phyloP scores from a whole-genome alignment of 345 rosid genomes.

The Acer yangbiense region DNA sequence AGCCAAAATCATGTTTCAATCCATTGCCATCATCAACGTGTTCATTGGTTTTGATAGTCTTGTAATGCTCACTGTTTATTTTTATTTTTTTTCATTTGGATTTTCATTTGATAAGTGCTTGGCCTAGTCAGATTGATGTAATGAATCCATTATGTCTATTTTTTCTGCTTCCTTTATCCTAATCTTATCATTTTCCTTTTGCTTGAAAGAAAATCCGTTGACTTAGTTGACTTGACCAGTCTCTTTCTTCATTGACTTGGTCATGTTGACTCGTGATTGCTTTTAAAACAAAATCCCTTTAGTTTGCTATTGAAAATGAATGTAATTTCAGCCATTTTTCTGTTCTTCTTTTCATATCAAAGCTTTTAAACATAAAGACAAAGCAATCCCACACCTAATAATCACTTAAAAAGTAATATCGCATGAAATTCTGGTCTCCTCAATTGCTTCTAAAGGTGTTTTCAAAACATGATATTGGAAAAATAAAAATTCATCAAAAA shows the following conservation, averaged over 20 bases:
- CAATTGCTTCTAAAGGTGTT: too few species aligned
- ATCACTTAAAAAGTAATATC: too few species aligned
- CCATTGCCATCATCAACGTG: neutral
- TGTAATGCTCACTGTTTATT: neutral
- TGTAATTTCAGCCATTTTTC: neutral
- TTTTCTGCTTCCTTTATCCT: neutral
- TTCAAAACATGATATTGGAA: neutral
- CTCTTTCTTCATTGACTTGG: conserved; percentile 46
- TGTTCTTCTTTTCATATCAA: neutral
- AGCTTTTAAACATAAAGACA: neutral
- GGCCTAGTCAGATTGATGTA: conserved; percentile 11
- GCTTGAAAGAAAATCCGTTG: conserved; percentile 12
- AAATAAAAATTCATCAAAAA: neutral
- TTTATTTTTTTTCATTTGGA: neutral
- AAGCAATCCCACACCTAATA: neutral
- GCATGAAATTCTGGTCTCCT: too few species aligned
- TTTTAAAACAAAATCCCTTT: neutral
- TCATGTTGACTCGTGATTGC: conserved; percentile 26
- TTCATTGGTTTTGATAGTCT: neutral
- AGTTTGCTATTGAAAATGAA: neutral
- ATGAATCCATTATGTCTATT: neutral
- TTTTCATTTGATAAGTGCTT: neutral
- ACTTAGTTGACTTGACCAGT: conserved; percentile 39
- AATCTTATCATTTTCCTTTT: neutral
- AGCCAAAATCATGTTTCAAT: neutral